Base-by-base conservation (phyloP, 2,329 filamentous ascomycete genomes). In the Zymoseptoria pseudotritici region DNA sequence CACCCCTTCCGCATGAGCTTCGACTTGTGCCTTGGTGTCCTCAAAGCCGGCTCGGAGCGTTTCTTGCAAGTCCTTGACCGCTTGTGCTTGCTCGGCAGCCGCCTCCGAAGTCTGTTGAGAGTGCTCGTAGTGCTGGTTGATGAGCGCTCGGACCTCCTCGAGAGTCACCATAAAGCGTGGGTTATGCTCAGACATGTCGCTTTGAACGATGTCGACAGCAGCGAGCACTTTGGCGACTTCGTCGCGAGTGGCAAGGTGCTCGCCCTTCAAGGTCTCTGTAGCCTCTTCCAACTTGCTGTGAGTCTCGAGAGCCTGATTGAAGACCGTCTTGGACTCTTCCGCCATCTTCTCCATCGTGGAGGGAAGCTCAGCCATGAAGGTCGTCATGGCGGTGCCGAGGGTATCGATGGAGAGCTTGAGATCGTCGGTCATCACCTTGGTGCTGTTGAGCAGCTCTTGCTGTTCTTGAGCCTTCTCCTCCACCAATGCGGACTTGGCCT, bases 41-140 rank as follows among this genome's bases (percentile, higher is more conserved):
- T 80, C 77, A 19, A 77, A 72, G 51, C 75, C 73, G 20, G 72
- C 68, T 24, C 73, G 74, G 36, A 75, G 70, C 9, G 76, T 73
- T 59, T 79, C 75, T 13, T 78, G 74, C 13, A 77, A 70, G 49
- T 77, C 75, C 56, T 75, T 74, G 54, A 77, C 73, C 52, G 76
- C 74, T 55, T 76, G 74, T 53, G 77, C 75, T 9, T 74, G 71
- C 60, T 75, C 69, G 19, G 67, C 69, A 13, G 72, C 70, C 1
- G 64, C 63, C 7, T 74, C 69, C 29, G 72, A 70, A 10, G 76
- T 72, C 52, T 83, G 81, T 74, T 92, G 91, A 13, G 91, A 89
- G 71, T 96, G 90, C 67, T 96, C 91, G 69, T 89, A 96, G 72
- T 97, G 92, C 71, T 95, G 85, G 22, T 86, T 88, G 58, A 96